Conservation (phyloP, 352 stramenopile species). For the Phytophthora podocarpi region DNA sequence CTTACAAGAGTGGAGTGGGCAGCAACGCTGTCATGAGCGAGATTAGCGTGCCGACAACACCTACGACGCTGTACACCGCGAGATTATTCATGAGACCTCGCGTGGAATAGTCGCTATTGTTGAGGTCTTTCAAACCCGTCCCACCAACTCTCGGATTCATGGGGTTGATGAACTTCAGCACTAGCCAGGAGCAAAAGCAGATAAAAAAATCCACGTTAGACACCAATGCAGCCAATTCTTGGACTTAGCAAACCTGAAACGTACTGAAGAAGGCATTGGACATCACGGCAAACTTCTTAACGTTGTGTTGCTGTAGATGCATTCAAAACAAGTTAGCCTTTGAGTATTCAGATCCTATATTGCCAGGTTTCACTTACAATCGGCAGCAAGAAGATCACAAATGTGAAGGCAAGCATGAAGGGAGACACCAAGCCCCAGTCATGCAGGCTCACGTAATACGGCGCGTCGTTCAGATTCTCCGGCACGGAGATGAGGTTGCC, state of each 20-base stretch:
- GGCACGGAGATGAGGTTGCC: constrained; percentile 41
- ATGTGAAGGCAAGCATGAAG: constrained; percentile 67
- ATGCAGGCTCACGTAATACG: constrained; percentile 62
- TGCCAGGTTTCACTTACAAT: constrained; percentile 49
- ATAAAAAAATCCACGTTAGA: too few species aligned
- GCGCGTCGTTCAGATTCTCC: constrained; percentile 46
- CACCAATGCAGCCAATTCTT: neutral
- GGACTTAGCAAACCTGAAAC: too few species aligned
- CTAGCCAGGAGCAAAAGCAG: too few species aligned
- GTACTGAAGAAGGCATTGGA: constrained; percentile 80
- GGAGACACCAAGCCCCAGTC: constrained; percentile 62
- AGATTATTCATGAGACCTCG: constrained; percentile 70
- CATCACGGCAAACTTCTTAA: constrained; percentile 79
- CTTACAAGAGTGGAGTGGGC: constrained; percentile 66
- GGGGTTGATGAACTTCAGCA: constrained; percentile 64
- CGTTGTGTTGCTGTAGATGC: constrained; percentile 47
- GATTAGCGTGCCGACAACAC: constrained; percentile 65
- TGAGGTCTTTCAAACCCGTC: constrained; percentile 51
- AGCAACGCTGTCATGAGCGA: constrained; percentile 57
- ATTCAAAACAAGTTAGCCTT: constrained; percentile 1
- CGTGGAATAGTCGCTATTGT: constrained; percentile 44
- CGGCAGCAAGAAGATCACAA: constrained; percentile 59
- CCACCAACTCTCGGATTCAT: constrained; percentile 60
- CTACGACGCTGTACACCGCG: constrained; percentile 64
- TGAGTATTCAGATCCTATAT: too few species aligned